phyloP scores from a whole-genome alignment of 2,329 filamentous ascomycete species.

The Thielaviopsis ethacetica region DNA sequence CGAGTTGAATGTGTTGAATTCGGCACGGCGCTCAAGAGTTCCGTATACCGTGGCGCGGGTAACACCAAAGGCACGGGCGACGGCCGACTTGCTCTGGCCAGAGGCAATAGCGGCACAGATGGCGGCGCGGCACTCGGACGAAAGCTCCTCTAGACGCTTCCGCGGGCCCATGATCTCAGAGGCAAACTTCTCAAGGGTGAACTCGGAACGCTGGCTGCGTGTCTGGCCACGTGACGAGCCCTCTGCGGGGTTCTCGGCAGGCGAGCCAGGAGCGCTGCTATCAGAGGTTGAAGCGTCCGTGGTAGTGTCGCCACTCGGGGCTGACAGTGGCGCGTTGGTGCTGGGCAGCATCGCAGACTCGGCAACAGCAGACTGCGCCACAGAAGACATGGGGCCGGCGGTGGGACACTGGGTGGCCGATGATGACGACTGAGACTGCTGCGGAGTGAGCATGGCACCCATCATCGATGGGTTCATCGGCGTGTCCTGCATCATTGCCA shows the following conservation, averaged over 20 bases:
- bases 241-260: neutral
- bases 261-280: conserved; percentile 5
- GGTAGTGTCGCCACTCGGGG: neutral
- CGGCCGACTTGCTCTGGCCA: conserved; percentile 11
- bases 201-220: conserved; percentile 4
- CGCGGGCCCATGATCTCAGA: conserved; percentile 9
- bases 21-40: conserved; percentile 9
- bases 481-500: conserved; percentile 4
- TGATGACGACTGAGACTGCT: conserved; percentile 2
- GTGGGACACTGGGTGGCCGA: neutral
- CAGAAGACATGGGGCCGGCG: neutral
- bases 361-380: neutral
- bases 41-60: conserved; percentile 12
- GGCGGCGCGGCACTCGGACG: conserved; percentile 10
- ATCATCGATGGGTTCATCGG: conserved; percentile 8
- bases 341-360: neutral
- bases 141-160: conserved; percentile 10
- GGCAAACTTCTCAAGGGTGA: conserved; percentile 9
- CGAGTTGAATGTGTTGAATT: conserved; percentile 11
- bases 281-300: conserved; percentile 8
- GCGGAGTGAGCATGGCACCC: conserved; percentile 5
- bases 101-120: conserved; percentile 12
- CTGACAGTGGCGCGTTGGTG: neutral
- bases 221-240: neutral
- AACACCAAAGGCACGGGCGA: conserved; percentile 12